phyloP scores from a whole-genome alignment of 1,284 basidiomycete species.

The Porogramme epimiltina region DNA sequence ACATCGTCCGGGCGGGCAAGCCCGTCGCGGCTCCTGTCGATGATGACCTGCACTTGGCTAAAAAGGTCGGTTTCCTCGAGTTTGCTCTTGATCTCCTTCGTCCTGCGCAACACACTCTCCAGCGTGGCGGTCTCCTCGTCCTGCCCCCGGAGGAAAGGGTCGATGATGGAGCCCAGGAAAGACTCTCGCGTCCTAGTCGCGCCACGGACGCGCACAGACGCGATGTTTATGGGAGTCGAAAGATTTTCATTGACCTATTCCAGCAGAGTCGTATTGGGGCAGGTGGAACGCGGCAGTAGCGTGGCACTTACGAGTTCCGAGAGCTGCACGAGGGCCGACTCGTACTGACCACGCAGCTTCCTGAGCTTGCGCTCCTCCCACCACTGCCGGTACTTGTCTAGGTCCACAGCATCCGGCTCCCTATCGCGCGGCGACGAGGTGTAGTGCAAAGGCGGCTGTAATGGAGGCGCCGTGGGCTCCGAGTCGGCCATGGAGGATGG shows the following conservation, averaged over 20 bases:
- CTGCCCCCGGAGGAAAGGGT: constrained; percentile 53
- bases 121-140: constrained; percentile 46
- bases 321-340: constrained; percentile 68
- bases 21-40: constrained; percentile 66
- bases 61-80: constrained; percentile 79
- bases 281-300: neutral
- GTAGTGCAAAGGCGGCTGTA: constrained; percentile 54
- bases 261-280: neutral
- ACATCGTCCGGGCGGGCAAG: constrained; percentile 71
- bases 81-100: constrained; percentile 65
- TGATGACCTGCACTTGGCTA: constrained; percentile 65
- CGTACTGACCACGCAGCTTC: constrained; percentile 75
- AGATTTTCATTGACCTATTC: constrained; percentile 67
- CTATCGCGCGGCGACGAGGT: constrained; percentile 54
- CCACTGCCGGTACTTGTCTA: constrained; percentile 65
- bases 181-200: constrained; percentile 72
- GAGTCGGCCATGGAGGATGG: constrained; percentile 23
- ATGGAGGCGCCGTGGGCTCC: constrained; percentile 32
- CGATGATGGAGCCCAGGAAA: constrained; percentile 80
- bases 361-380: constrained; percentile 69
- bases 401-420: constrained; percentile 46
- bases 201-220: constrained; percentile 81
- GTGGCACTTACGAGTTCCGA: constrained; percentile 64
- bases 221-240: constrained; percentile 60
- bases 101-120: constrained; percentile 67